Conservation (phyloP, 2,329 filamentous ascomycete species). For the Arthrinium puccinioides region DNA sequence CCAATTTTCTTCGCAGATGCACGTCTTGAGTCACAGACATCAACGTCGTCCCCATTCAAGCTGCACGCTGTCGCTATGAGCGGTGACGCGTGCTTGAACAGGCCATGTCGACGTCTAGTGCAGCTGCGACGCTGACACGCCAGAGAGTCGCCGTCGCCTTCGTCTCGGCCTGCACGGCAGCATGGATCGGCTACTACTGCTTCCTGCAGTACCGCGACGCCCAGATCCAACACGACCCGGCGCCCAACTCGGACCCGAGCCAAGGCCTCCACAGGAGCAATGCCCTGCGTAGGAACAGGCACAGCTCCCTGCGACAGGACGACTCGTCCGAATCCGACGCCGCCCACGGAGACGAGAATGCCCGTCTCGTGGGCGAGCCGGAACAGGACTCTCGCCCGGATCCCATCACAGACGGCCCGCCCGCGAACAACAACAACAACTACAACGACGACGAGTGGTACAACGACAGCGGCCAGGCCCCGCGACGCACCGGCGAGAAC, state of each 20-base stretch:
- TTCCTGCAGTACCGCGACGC: constrained; percentile 15
- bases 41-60: no score
- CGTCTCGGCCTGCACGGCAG: constrained; percentile 47
- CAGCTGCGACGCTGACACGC: constrained; percentile 47
- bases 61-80: constrained; percentile 20
- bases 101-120: constrained; percentile 41
- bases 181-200: constrained; percentile 48
- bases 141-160: constrained; percentile 48
- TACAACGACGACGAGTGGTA: constrained; percentile 42
- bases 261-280: constrained; percentile 55
- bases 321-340: constrained; percentile 33
- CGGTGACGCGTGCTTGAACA: constrained; percentile 19
- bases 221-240: background rate
- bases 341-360: constrained; percentile 33
- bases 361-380: constrained; percentile 28
- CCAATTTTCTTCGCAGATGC: no score
- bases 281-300: constrained; percentile 49
- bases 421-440: constrained; percentile 26
- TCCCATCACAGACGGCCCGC: background rate
- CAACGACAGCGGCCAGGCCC: constrained; percentile 33
- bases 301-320: constrained; percentile 26
- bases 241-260: constrained; percentile 1
- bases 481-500: constrained; percentile 60
- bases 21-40: no score
- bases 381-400: background rate